These are phyloP conservation scores for Acmispon strigosus DNA, from an alignment of 306 rosid genomes.

Conservation along the genomic window DNA sequence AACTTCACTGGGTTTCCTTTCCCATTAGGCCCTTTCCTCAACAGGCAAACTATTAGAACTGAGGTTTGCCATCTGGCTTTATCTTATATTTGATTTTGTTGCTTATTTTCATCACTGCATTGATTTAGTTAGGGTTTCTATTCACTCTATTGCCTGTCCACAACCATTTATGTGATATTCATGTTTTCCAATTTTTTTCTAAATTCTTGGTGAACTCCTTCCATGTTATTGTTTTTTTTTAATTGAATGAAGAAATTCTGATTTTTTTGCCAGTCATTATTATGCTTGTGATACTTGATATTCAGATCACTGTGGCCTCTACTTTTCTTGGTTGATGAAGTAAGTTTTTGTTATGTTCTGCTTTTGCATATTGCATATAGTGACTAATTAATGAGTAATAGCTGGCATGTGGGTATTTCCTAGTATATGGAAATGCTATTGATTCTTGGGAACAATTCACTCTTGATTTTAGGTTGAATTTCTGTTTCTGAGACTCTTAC, in stretches of 20 bases:
- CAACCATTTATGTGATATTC: neutral
- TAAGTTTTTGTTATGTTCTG: neutral
- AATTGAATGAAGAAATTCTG: neutral
- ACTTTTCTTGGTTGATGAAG: neutral
- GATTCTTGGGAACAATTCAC: neutral
- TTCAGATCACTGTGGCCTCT: neutral
- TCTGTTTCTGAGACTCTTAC: conserved; percentile 15
- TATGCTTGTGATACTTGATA: neutral
- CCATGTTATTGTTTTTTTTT: neutral
- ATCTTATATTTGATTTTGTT: conserved; percentile 2
- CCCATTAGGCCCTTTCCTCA: conserved; percentile 94
- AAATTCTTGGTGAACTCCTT: neutral
- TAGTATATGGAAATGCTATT: neutral
- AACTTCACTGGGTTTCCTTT: conserved; percentile 95
- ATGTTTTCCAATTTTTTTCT: neutral
- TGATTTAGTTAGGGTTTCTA: neutral
- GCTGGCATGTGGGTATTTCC: neutral
- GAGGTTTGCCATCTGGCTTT: conserved; percentile 46
- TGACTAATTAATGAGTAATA: too few relatives aligned
- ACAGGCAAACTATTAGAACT: conserved; percentile 68
- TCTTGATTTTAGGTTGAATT: neutral
- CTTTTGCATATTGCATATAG: neutral
- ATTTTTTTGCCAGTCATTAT: neutral
- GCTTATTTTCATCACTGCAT: neutral
- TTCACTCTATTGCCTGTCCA: neutral